Evolutionary conservation across 75 land plant species (phyloP), one percentile per base, ranked within the genome.

Genomic region (Pinus taeda): DNA sequence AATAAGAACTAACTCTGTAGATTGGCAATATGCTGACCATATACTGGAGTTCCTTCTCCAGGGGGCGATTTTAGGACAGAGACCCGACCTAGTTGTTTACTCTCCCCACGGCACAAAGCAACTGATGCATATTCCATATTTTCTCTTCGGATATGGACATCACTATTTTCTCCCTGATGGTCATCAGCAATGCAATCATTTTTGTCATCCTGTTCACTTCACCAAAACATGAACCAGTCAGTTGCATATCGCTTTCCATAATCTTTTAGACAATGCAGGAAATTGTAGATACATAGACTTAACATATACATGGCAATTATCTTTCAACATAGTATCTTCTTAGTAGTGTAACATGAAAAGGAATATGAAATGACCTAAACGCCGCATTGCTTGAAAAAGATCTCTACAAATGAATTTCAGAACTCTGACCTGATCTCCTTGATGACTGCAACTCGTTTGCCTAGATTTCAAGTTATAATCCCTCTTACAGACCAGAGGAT

Each of bases 161-260:
- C 53, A n/a, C 22, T 69, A 39, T 69, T 69, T n/a, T 7, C 21
- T 69, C 42, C 21, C 12, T 9, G 49, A 69, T 18, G 39, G 45
- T 21, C 71, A 39, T 69, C 21, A 8, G 71, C 71, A 39, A 42
- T 39, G 49, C n/a, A 39, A 69, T 18, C 53, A 39, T 69, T n/a
- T 69, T 69, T n/a, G 21, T 69, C 71, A 69, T 69, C 71, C 53
- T 69, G 71, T 39, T 69, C 8, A 69, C 2, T 39, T 69, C 53
- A 42, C 49, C 14, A n/a, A 39, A 29, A 37, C 71, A 20, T 3
- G 12, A 69, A 69, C n/a, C 53, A 39, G 22, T 42, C 71, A 69
- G 53, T 69, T 69, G 24, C 22, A 69, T 20, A 6, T 42, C 4
- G 18, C 12, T 18, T 39, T 36, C 37, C 4, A 20, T 21, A 26